phyloP scores from a whole-genome alignment of 768 basidiomycete genomes.

The Boletus tomentosulus region DNA sequence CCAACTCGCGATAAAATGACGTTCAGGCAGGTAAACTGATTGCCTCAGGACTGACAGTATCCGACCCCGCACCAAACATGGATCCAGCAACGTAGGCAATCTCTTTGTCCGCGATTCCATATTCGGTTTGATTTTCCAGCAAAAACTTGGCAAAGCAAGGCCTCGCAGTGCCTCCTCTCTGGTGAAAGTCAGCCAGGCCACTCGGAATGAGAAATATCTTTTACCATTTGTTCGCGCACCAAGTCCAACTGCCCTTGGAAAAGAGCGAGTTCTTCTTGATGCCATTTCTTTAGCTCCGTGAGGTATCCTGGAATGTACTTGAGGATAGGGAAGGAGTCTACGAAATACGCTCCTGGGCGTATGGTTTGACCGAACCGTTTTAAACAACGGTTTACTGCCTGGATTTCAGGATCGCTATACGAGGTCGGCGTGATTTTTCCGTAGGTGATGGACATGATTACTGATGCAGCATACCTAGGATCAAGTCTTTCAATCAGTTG shows the following conservation, averaged over 20 bases:
- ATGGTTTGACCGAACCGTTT: slow-evolving; percentile 25
- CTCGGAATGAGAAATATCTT: background rate
- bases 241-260: slow-evolving; percentile 29
- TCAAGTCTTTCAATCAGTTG: background rate
- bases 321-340: slow-evolving; percentile 24
- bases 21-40: background rate
- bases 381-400: slow-evolving; percentile 24
- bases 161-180: slow-evolving; percentile 24
- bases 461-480: slow-evolving; percentile 35
- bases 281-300: slow-evolving; percentile 48
- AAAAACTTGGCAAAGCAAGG: slow-evolving; percentile 36
- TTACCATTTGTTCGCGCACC: slow-evolving; percentile 29
- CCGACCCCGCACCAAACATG: slow-evolving; percentile 42
- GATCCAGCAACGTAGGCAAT: slow-evolving; percentile 38
- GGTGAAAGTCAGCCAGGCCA: background rate
- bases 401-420: slow-evolving; percentile 35
- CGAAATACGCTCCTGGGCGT: slow-evolving; percentile 23
- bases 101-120: slow-evolving; percentile 32
- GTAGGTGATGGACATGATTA: slow-evolving; percentile 37
- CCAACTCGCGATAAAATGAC: too few species aligned
- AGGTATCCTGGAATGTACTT: slow-evolving; percentile 35
- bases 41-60: slow-evolving; percentile 30
- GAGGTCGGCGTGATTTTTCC: slow-evolving; percentile 37
- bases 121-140: slow-evolving; percentile 33
- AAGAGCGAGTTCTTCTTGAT: slow-evolving; percentile 38